Evolutionary conservation across 257 asterid species (phyloP).

Genomic region (Linaria vulgaris): DNA sequence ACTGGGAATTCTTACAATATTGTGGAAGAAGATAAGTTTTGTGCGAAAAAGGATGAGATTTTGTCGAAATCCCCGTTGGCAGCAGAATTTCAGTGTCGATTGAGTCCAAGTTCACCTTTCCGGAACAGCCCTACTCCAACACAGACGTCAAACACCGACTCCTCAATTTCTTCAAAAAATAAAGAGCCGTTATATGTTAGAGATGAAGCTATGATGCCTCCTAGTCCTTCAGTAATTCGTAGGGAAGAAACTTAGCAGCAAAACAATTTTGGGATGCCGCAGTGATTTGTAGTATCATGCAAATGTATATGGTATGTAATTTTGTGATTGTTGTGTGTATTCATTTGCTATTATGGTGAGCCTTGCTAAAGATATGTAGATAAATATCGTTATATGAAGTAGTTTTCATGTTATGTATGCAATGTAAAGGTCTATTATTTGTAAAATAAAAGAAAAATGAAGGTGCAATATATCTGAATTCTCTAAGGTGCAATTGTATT

Average conservation of each 20-base stretch:
- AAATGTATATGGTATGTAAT: slow-evolving; percentile 2
- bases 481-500: too few relatives aligned
- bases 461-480: too few relatives aligned
- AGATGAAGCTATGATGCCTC: slow-evolving; percentile 51
- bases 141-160: slow-evolving; percentile 15
- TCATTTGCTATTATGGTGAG: background rate
- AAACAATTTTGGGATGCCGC: slow-evolving; percentile 18
- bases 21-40: slow-evolving; percentile 73
- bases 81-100: slow-evolving; percentile 43
- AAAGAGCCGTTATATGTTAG: slow-evolving; percentile 36
- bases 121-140: slow-evolving; percentile 30
- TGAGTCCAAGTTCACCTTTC: slow-evolving; percentile 30
- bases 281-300: slow-evolving; percentile 5
- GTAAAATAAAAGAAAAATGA: too few relatives aligned
- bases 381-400: too few relatives aligned
- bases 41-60: slow-evolving; percentile 32
- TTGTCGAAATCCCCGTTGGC: slow-evolving; percentile 54
- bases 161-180: slow-evolving; percentile 41
- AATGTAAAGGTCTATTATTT: too few relatives aligned
- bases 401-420: too few relatives aligned
- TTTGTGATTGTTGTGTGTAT: slow-evolving; percentile 21
- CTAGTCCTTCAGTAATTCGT: slow-evolving; percentile 39
- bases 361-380: too few relatives aligned
- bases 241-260: slow-evolving; percentile 40
- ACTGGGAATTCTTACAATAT: slow-evolving; percentile 76